Evolutionary conservation across 2,329 filamentous ascomycete genomes (phyloP), one percentile per base, ranked within the genome.

Genomic region (Fusarium sp.): DNA sequence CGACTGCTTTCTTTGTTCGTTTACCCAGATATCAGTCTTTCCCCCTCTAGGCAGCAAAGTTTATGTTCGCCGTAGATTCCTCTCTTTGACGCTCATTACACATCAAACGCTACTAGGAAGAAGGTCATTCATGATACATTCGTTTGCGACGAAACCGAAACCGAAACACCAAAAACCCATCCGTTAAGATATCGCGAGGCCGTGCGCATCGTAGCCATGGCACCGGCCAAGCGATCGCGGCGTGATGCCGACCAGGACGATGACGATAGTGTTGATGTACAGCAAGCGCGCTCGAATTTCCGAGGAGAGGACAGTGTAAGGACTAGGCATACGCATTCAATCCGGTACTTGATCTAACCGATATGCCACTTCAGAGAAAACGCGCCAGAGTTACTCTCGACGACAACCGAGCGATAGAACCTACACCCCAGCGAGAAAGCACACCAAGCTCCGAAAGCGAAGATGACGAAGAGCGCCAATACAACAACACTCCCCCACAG

Each of bases 141-240:
- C 36, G 17, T 18, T 10, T 42, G 34, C 45, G 9, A 54, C 18
- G 17, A 42, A 58, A 36, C 24, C 18, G 17, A 42, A 58, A 36
- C 24, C 10, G 7, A 33, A 38, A 39, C 33, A 43, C 33, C n/a
- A 28, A 22, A 33, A 18, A 18, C 36, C 18, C 17, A 50, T 46
- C 33, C 14, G 24, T 52, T 38, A 36, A 51, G 51, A 49, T 39
- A 46, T 43, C 46, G 33, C 44, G 39, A 57, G 55, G 42, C 69
- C 57, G 57, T 58, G 64, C 54, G 58, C 33, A 45, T 54, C 28
- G 36, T 18, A 40, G 46, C 39, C 46, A 80, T 80, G 78, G 66
- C 75, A 46, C 72, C 74, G 7, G 54, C 72, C 24, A 87, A 88
- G 75, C 83, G 85, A 67, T 78, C 80, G 22, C 80, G 82, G 43